Percentiles rank a stretch among this genome's conserved stretches.
These are phyloP conservation scores for Epichloe glyceriae DNA, from an alignment of 2,329 filamentous ascomycete genomes.

Conservation along the genomic window DNA sequence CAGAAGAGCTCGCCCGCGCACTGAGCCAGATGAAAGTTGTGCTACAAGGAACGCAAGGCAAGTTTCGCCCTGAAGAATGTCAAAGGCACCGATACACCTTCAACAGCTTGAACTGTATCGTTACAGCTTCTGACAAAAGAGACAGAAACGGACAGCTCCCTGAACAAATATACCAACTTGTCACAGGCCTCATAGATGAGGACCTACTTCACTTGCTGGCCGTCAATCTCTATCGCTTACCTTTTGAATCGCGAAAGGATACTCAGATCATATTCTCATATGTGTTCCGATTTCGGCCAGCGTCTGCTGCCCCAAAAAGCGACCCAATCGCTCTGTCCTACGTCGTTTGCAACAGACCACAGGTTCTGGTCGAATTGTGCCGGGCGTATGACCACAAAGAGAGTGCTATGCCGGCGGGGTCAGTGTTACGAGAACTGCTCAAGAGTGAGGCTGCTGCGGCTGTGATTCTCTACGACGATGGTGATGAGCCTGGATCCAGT, in stretches of 20 bases:
- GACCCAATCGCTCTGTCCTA: slow-evolving; percentile 81
- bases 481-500: slow-evolving; percentile 54
- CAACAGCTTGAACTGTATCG: too few relatives aligned
- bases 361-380: slow-evolving; percentile 79
- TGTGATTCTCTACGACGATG: slow-evolving; percentile 86
- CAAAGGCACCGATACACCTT: not conserved
- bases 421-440: slow-evolving; percentile 72
- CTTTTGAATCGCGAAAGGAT: slow-evolving; percentile 94
- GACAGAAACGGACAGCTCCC: slow-evolving; percentile 74
- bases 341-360: slow-evolving; percentile 73
- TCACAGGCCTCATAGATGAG: slow-evolving; percentile 75
- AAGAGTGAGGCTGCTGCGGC: slow-evolving; percentile 87
- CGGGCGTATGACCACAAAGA: slow-evolving; percentile 82
- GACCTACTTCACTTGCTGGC: slow-evolving; percentile 79
- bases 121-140: not conserved
- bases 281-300: slow-evolving; percentile 77
- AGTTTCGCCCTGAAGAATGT: slow-evolving; percentile 8
- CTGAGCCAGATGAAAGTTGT: slow-evolving; percentile 85
- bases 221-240: slow-evolving; percentile 67
- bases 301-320: slow-evolving; percentile 49
- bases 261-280: slow-evolving; percentile 93
- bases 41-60: slow-evolving; percentile 87
- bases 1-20: slow-evolving; percentile 76
- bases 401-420: slow-evolving; percentile 82
- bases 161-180: slow-evolving; percentile 76